Evolutionary conservation across 2,329 filamentous ascomycete genomes (phyloP), one percentile per base, ranked within the genome.

Genomic region (Xylaria sp.): DNA sequence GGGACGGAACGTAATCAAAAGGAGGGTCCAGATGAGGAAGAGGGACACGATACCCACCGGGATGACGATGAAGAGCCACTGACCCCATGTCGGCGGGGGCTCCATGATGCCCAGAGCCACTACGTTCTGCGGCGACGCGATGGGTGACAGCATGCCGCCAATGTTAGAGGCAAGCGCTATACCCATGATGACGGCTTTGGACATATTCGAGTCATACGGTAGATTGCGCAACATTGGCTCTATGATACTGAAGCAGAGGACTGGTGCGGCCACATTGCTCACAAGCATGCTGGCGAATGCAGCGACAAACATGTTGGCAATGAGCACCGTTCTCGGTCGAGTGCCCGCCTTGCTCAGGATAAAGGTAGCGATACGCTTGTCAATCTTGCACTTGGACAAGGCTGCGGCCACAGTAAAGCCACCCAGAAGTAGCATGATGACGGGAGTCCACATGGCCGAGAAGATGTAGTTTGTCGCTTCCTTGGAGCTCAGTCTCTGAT

Each of bases 271-370:
- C 33, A 99, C 97, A 74, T 99, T 99, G 82, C 94, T 97, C 77
- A 99, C 98, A 86, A 97, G 93, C 96, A 99, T 99, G 75, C 94
- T 97, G 9, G 97, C 92, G 79, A 99, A 97, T 77, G 96, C 97
- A 64, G 95, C 94, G 49, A 99, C 96, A 75, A 97, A 94, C 96
- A 99, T 99, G 82, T 95, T 97, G 63, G 95, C 96, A n/a, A 99
- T 82, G 4, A 99, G 86, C 3, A 99, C 96, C 2, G 93, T 95
- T 64, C 90, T 87, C 10, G 96, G 96, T 75, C 90, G 92, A 3
- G 96, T 97, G 6, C 96, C 96, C 9, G 96, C 96, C 83, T 97
- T 98, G 84, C 94, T 97, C 40, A 99, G 86, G 33, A 99, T 93
- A 76, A 98, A 93, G 1, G 95, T 97, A 1, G 96, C 96, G 83